phyloP scores from a whole-genome alignment of 1,284 basidiomycete genomes.

The Naganishia sp. region DNA sequence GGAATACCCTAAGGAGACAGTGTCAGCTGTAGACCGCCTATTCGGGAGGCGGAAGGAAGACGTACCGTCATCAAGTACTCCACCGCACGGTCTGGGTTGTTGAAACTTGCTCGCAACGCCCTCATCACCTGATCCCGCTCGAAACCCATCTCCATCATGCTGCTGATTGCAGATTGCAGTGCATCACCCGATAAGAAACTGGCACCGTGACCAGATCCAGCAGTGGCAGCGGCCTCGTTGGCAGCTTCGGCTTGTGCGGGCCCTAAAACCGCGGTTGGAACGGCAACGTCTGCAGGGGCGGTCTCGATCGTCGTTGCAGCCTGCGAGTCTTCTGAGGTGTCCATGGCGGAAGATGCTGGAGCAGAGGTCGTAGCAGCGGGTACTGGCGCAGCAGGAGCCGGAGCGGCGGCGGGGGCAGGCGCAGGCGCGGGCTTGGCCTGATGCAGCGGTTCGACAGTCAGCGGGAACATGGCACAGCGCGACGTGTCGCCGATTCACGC shows the following conservation, averaged over 20 bases:
- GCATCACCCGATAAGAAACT: conserved; percentile 66
- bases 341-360: conserved; percentile 49
- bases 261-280: conserved; percentile 47
- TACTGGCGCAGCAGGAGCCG: conserved; percentile 35
- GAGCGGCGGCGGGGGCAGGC: conserved; percentile 47
- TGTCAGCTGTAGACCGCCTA: background rate
- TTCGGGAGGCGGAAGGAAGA: conserved; percentile 31
- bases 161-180: conserved; percentile 72
- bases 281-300: conserved; percentile 43
- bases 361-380: conserved; percentile 43
- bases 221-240: conserved; percentile 41
- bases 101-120: conserved; percentile 90
- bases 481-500: conserved; percentile 35
- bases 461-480: too few species aligned
- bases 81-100: conserved; percentile 96
- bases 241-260: conserved; percentile 39
- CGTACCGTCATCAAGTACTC: conserved; percentile 93
- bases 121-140: conserved; percentile 78
- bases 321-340: conserved; percentile 38
- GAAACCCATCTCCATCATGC: conserved; percentile 95
- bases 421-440: conserved; percentile 42
- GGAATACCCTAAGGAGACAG: conserved; percentile 70
- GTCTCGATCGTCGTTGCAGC: conserved; percentile 22
- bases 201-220: conserved; percentile 34
- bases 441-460: background rate